Conservation (phyloP, 148 eudicot genomes). For the Chenopodium album region DNA sequence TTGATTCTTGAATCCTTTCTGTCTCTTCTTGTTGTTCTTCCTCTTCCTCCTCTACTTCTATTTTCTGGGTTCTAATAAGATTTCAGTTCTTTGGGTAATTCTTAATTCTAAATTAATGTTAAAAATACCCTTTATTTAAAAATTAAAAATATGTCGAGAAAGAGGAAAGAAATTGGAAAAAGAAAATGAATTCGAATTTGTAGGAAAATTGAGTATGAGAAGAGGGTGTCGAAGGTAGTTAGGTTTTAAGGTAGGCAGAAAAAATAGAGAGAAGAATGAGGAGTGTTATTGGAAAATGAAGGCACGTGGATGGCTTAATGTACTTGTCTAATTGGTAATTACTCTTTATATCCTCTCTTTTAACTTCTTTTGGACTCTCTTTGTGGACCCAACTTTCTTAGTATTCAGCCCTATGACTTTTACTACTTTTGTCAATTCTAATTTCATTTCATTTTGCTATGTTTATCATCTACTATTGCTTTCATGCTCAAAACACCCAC, state of each 20-base stretch:
- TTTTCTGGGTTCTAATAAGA: slow-evolving; percentile 1
- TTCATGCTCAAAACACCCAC: background rate
- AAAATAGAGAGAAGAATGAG: background rate
- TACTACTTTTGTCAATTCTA: background rate
- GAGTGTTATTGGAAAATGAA: background rate
- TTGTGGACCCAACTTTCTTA: too few relatives aligned
- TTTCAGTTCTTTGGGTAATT: background rate
- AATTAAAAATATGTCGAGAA: background rate
- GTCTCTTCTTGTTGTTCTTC: background rate
- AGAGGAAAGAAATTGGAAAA: background rate
- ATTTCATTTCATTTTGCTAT: background rate
- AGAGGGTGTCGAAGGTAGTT: background rate
- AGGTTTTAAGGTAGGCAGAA: slow-evolving; percentile 6
- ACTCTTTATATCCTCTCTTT: background rate
- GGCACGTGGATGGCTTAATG: slow-evolving; percentile 24
- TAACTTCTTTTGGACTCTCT: too few relatives aligned
- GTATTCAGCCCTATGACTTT: background rate
- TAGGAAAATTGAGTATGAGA: too few relatives aligned
- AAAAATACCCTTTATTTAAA: background rate
- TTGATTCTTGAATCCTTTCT: background rate
- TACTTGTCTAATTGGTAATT: background rate
- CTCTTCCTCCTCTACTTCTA: background rate
- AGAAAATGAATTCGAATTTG: background rate
- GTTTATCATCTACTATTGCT: background rate
- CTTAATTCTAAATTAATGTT: background rate